Conservation (phyloP, 345 rosid species). For the Gossypioides kirkii region DNA sequence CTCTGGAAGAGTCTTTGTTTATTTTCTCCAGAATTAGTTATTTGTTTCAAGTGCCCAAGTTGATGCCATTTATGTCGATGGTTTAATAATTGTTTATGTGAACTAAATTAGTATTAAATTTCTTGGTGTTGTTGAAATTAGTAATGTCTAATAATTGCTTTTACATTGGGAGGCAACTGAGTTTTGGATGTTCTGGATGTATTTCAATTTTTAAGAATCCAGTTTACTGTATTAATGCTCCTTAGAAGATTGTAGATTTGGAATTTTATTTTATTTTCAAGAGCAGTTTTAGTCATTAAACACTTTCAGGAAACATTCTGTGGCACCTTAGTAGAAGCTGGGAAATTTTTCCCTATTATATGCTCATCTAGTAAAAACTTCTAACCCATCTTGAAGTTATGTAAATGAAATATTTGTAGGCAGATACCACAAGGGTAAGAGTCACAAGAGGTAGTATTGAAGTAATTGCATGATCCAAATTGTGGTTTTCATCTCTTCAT, state of each 20-base stretch:
- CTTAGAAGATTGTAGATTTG: neutral
- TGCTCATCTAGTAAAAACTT: neutral
- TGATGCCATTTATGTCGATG: neutral
- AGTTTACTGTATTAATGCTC: neutral
- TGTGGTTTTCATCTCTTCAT: neutral
- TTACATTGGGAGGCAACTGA: neutral
- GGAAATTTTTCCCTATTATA: neutral
- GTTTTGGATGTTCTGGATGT: neutral
- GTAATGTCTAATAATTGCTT: neutral
- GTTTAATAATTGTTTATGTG: neutral
- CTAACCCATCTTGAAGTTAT: neutral
- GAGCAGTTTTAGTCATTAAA: neutral
- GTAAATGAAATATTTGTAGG: neutral
- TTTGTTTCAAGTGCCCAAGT: neutral
- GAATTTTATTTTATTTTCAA: neutral
- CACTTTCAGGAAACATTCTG: neutral
- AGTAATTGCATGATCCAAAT: neutral
- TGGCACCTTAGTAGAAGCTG: constrained; percentile 2
- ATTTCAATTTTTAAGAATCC: neutral
- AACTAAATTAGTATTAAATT: neutral
- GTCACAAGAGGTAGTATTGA: constrained; percentile 7
- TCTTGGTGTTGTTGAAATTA: neutral
- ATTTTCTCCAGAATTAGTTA: constrained; percentile 11
- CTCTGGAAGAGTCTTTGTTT: constrained; percentile 1
- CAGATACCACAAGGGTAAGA: neutral